Base-by-base conservation (phyloP, 2,329 filamentous ascomycete genomes). In the Fusarium odoratissimum region DNA sequence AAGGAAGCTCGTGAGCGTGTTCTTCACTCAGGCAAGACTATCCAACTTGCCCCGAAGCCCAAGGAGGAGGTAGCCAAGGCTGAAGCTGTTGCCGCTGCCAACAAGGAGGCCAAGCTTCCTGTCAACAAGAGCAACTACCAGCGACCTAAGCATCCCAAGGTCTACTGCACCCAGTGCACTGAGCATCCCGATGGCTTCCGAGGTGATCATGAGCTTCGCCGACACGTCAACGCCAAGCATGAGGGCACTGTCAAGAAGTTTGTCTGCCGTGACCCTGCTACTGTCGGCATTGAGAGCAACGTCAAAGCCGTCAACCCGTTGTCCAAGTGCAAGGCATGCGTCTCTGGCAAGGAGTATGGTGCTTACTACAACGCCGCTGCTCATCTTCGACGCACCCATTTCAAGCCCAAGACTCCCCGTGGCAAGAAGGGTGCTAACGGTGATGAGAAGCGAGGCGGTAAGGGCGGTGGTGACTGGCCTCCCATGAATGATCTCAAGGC, bases 301-400 rank as follows among this genome's bases (percentile, higher is more conserved):
- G 88, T 81, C 76, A 86, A 75, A 79, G 90, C 83, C 81, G 87
- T 88, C 83, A 88, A 82, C 58, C 91, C 95, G 44, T 88, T 98
- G 38, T 85, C 86, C 56, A 92, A 92, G 74, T 98, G 95, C 88
- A 97, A 97, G 82, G 89, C 93, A 52, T 98, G 95, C 81, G 88
- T 87, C 54, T 87, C 88, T 48, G 84, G 88, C 61, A 98, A 97
- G 85, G 88, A 89, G 65, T 98, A 98, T 76, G 93, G 93, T 7
- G 93, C 93, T 21, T 96, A 98, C 83, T 98, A 98, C 83, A 98
- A 98, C 77, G 95, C 95, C 1, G 95, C 95, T 0, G 95, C 95
- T 1, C 95, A 98, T 80, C 87, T 98, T 13, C 89, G 95, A 45
- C 91, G 95, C 55, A 92, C 92, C 1, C 95, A 98, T 80, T 98